These are phyloP conservation scores for Bassia scoparia DNA, from an alignment of 148 eudicot genomes.

Conservation along the genomic window DNA sequence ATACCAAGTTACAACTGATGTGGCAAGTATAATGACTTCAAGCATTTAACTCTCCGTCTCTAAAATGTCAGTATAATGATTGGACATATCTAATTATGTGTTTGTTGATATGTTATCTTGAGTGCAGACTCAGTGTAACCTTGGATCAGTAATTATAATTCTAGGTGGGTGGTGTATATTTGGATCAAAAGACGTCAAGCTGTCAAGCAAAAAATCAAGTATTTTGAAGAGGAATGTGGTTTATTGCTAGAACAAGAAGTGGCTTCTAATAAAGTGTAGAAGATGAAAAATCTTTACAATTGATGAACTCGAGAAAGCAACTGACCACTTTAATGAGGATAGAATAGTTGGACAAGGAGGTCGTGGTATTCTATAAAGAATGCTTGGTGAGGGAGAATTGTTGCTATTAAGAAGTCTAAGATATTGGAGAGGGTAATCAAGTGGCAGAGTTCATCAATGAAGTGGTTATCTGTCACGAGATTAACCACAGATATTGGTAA, in stretches of 20 bases:
- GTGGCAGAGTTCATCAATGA: not conserved
- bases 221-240: conserved; percentile 36
- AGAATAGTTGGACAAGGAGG: conserved; percentile 40
- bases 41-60: too few relatives aligned
- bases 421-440: not conserved
- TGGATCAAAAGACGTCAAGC: conserved; percentile 15
- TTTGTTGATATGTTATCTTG: not conserved
- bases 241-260: conserved; percentile 30
- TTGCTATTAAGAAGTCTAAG: not conserved
- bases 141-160: conserved; percentile 20
- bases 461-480: not conserved
- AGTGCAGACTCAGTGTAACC: conserved; percentile 15
- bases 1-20: too few relatives aligned
- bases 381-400: not conserved
- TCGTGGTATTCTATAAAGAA: not conserved
- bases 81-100: too few relatives aligned
- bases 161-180: conserved; percentile 17
- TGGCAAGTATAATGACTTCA: too few relatives aligned
- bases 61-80: too few relatives aligned
- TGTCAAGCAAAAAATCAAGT: conserved; percentile 9
- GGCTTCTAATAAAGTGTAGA: conserved; percentile 25
- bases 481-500: not conserved
- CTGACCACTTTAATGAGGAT: conserved; percentile 29
- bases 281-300: conserved; percentile 24
- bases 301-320: conserved; percentile 31